Evolutionary conservation across 768 basidiomycete genomes (phyloP).

Genomic region (Tulasnella sp.): DNA sequence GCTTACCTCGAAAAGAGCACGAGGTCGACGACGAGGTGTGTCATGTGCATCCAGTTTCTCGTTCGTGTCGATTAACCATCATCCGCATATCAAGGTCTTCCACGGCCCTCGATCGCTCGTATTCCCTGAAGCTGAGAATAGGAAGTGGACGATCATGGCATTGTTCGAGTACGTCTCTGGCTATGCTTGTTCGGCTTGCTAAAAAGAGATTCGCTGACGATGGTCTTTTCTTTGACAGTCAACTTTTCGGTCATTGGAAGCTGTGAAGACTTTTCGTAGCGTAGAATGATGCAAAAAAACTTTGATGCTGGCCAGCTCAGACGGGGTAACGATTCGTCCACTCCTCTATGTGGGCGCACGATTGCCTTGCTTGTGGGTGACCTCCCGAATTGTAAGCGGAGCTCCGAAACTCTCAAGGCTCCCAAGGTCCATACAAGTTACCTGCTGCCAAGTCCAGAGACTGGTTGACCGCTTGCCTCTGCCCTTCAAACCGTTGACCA

Average conservation of each 20-base stretch:
- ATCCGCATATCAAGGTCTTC: constrained; percentile 69
- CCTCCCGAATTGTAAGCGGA: too few relatives aligned
- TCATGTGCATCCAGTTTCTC: background rate
- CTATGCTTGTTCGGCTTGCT: background rate
- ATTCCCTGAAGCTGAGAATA: constrained; percentile 91
- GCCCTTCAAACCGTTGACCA: too few relatives aligned
- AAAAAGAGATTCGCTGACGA: background rate
- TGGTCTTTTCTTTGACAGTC: constrained; percentile 6
- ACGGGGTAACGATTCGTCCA: too few relatives aligned
- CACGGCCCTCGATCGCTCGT: constrained; percentile 86
- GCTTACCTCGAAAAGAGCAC: constrained; percentile 56
- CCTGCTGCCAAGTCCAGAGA: too few relatives aligned
- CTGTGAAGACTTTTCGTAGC: background rate
- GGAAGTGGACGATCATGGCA: constrained; percentile 96
- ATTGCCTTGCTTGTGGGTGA: too few relatives aligned
- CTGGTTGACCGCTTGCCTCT: too few relatives aligned
- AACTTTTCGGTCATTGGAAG: constrained; percentile 22
- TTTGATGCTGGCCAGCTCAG: too few relatives aligned
- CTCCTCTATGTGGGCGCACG: too few relatives aligned
- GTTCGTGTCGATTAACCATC: background rate
- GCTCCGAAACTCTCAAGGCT: too few relatives aligned
- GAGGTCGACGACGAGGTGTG: background rate
- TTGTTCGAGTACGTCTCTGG: constrained; percentile 82
- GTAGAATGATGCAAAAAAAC: too few relatives aligned
- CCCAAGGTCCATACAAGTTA: too few relatives aligned